phyloP scores from a whole-genome alignment of 768 basidiomycete genomes.

The Omphalotus guepiniiformis region DNA sequence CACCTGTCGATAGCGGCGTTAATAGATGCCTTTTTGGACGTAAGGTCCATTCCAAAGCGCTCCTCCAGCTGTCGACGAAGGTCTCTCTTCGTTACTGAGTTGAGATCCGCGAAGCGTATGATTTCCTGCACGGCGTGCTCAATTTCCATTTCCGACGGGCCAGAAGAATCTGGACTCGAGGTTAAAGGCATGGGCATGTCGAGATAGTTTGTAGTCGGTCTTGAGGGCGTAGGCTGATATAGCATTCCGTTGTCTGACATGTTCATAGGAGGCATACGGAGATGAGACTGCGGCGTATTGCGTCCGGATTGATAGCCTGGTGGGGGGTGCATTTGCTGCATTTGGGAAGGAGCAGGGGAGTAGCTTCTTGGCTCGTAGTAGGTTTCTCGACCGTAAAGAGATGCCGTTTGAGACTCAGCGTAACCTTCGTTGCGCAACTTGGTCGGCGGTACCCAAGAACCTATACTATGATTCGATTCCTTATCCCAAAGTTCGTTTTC shows the following conservation, averaged over 20 bases:
- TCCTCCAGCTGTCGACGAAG: constrained; percentile 82
- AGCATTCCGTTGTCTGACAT: constrained; percentile 27
- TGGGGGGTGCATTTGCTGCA: constrained; percentile 48
- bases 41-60: constrained; percentile 74
- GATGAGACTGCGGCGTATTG: constrained; percentile 59
- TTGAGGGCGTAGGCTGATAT: constrained; percentile 62
- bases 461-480: constrained; percentile 93
- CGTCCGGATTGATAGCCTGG: constrained; percentile 76
- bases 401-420: constrained; percentile 72
- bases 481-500: constrained; percentile 98
- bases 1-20: constrained; percentile 75
- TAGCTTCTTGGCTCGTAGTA: constrained; percentile 73
- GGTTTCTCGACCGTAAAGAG: constrained; percentile 84
- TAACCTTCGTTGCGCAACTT: constrained; percentile 72
- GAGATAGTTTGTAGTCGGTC: constrained; percentile 73
- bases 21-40: constrained; percentile 64
- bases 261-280: constrained; percentile 21
- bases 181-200: constrained; percentile 60
- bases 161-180: constrained; percentile 46
- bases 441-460: constrained; percentile 83
- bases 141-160: constrained; percentile 67
- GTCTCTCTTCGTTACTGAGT: constrained; percentile 88
- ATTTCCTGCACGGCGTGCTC: constrained; percentile 71
- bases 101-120: constrained; percentile 76
- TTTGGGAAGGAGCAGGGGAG: constrained; percentile 74